phyloP scores from a whole-genome alignment of 805 yeast species.

The Myxozyma melibiosi region DNA sequence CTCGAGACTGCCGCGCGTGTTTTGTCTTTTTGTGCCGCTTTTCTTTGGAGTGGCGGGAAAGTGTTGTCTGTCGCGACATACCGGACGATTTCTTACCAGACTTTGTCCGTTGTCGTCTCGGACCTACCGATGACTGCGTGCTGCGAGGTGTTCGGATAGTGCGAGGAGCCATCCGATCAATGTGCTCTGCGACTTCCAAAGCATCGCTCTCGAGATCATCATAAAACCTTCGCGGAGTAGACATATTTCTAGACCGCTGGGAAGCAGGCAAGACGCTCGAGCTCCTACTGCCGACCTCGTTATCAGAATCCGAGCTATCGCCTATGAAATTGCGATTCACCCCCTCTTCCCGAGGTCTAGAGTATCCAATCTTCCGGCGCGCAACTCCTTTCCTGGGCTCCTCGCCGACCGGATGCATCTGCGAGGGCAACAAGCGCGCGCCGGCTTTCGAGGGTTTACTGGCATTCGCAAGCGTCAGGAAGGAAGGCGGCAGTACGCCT shows the following conservation, averaged over 20 bases:
- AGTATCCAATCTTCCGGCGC: constrained; percentile 23
- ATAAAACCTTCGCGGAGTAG: neutral
- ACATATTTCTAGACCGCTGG: neutral
- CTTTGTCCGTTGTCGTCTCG: neutral
- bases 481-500: constrained; percentile 39
- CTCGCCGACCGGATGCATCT: neutral
- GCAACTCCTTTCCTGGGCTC: constrained; percentile 31
- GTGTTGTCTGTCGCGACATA: neutral
- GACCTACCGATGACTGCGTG: constrained; percentile 10
- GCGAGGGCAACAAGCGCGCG: neutral
- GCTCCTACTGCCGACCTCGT: constrained; percentile 4
- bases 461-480: constrained; percentile 32
- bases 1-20: neutral
- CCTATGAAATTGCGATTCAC: constrained; percentile 8
- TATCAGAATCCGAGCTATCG: constrained; percentile 24
- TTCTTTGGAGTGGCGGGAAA: neutral
- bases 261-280: constrained; percentile 1
- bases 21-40: neutral
- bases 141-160: constrained; percentile 9
- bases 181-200: constrained; percentile 18
- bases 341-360: constrained; percentile 4
- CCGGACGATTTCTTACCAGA: neutral
- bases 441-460: neutral
- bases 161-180: constrained; percentile 21
- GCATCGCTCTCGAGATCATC: constrained; percentile 6